A percentile compares a stretch with the other conserved stretches of the same genome.
Evolutionary conservation across 257 asterid genomes (phyloP).

Genomic region (Ligustrum vulgare): DNA sequence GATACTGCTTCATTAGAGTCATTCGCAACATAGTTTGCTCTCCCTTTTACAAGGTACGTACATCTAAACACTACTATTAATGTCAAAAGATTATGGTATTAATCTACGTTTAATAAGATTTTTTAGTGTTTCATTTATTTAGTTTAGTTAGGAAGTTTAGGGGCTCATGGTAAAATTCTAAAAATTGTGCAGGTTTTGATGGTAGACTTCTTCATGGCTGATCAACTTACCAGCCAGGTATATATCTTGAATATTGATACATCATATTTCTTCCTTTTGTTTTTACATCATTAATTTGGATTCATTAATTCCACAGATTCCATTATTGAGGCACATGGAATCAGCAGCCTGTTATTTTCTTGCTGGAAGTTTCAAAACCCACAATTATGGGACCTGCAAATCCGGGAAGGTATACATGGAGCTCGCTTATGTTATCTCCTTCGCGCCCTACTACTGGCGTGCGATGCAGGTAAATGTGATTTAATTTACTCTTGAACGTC

Average conservation of each 20-base stretch:
- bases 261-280: background rate
- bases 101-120: too few species aligned
- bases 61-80: background rate
- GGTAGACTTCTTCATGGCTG: constrained; percentile 99
- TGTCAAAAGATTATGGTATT: background rate
- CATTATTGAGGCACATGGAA: constrained; percentile 86
- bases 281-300: background rate
- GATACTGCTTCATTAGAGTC: constrained; percentile 69
- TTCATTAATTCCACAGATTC: constrained; percentile 44
- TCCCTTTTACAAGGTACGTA: constrained; percentile 91
- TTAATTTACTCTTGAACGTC: too few species aligned
- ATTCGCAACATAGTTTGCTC: constrained; percentile 83
- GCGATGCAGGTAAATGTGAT: constrained; percentile 77
- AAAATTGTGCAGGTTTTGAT: constrained; percentile 55
- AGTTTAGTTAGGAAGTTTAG: too few species aligned
- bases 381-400: constrained; percentile 63
- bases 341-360: constrained; percentile 81
- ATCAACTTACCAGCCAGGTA: constrained; percentile 97
- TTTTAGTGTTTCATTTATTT: too few species aligned
- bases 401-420: constrained; percentile 75
- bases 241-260: background rate
- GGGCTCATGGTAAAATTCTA: too few species aligned
- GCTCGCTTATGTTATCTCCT: constrained; percentile 86
- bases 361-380: constrained; percentile 75
- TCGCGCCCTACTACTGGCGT: constrained; percentile 95